Percentiles rank a stretch among this genome's conserved stretches.
Conservation (phyloP, 305 asterid species). For the Solanum chacoense region DNA sequence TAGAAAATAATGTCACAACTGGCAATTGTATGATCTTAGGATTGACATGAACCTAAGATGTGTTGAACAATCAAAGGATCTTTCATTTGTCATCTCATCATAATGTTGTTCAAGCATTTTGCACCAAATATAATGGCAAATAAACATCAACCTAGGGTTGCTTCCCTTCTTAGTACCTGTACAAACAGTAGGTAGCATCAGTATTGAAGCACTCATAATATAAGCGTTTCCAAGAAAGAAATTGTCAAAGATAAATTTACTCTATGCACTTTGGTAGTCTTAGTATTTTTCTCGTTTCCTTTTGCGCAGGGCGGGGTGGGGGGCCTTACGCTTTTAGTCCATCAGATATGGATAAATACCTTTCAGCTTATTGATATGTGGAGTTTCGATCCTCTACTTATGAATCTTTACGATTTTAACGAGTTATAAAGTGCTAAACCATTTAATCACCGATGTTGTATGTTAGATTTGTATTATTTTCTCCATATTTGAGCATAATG, state of each 20-base stretch:
- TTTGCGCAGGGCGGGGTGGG: background rate
- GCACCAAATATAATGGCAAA: background rate
- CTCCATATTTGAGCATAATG: background rate
- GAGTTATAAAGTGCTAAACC: background rate
- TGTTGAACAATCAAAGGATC: background rate
- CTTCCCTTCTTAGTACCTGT: slow-evolving; percentile 75
- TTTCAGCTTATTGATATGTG: background rate
- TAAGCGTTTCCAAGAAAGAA: background rate
- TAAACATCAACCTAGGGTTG: slow-evolving; percentile 44
- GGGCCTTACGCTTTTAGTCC: background rate
- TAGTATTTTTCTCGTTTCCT: background rate
- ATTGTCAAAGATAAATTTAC: background rate
- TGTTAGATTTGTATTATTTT: background rate
- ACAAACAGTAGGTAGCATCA: background rate
- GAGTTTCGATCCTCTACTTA: background rate
- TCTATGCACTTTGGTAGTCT: background rate
- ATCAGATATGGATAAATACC: background rate
- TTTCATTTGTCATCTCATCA: background rate
- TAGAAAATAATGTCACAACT: background rate
- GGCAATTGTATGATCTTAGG: background rate
- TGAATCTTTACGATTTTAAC: background rate
- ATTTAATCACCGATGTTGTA: background rate
- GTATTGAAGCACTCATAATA: background rate
- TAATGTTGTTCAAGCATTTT: background rate
- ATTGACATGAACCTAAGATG: background rate